Evolutionary conservation across 1,139 yeast genomes (phyloP).

Genomic region (Nakaseomyces glabratus): DNA sequence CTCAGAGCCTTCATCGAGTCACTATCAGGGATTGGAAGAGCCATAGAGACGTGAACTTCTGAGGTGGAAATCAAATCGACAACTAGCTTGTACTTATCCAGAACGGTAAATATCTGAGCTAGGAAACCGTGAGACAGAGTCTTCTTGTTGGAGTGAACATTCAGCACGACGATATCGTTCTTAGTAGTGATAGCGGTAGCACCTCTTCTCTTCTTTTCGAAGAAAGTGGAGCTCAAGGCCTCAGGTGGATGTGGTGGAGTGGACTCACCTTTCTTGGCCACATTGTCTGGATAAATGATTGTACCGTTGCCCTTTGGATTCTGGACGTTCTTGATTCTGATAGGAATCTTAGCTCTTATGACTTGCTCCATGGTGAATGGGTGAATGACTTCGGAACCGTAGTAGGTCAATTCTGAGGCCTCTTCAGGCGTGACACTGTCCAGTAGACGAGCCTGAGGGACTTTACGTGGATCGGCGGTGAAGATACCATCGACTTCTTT

Average conservation of each 20-base stretch:
- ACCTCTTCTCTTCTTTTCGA: slow-evolving; percentile 48
- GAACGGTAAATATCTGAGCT: slow-evolving; percentile 78
- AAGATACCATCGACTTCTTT: slow-evolving; percentile 98
- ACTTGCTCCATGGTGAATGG: slow-evolving; percentile 99
- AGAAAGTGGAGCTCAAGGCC: slow-evolving; percentile 43
- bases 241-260: slow-evolving; percentile 96
- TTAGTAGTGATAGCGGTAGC: slow-evolving; percentile 98
- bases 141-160: slow-evolving; percentile 88
- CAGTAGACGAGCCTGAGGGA: slow-evolving; percentile 76
- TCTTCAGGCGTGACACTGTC: slow-evolving; percentile 94
- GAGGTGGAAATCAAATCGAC: slow-evolving; percentile 95
- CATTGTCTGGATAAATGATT: slow-evolving; percentile 82
- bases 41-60: slow-evolving; percentile 98
- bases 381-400: slow-evolving; percentile 95
- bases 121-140: slow-evolving; percentile 90
- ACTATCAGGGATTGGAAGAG: slow-evolving; percentile 70
- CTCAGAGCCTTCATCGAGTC: slow-evolving; percentile 46
- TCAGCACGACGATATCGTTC: slow-evolving; percentile 82
- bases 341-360: slow-evolving; percentile 89
- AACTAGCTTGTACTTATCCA: slow-evolving; percentile 77
- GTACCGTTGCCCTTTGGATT: slow-evolving; percentile 90
- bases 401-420: slow-evolving; percentile 94
- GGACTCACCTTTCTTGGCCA: slow-evolving; percentile 72
- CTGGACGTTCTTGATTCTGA: slow-evolving; percentile 89
- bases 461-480: slow-evolving; percentile 97